Percentiles rank a stretch among this genome's conserved stretches.
Evolutionary conservation across 2,329 filamentous ascomycete species (phyloP).

Genomic region (Paraconiothyrium sp.): DNA sequence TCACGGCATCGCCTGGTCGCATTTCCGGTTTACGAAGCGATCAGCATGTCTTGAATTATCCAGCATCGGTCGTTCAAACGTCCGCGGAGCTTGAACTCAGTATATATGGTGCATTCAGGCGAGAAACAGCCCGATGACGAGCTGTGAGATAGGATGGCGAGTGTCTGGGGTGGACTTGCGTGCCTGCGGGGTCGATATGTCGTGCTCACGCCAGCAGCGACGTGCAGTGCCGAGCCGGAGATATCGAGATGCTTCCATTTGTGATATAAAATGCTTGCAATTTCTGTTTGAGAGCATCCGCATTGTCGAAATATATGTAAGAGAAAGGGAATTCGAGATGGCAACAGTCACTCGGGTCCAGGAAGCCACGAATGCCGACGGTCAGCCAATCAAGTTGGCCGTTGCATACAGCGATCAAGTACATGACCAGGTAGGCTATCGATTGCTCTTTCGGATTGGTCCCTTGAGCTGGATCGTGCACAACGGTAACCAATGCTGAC

Average conservation of each 20-base stretch:
- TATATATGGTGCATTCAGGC: neutral
- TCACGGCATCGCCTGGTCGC: neutral
- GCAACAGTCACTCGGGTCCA: constrained; percentile 26
- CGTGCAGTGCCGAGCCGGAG: constrained; percentile 5
- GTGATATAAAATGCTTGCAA: neutral
- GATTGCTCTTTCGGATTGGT: neutral
- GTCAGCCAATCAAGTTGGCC: constrained; percentile 31
- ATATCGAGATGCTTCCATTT: neutral
- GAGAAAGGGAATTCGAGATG: constrained; percentile 10
- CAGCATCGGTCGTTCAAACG: neutral
- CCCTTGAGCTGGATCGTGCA: neutral
- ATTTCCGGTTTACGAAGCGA: neutral
- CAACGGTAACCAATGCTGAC: neutral
- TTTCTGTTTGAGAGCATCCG: neutral
- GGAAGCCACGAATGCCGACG: constrained; percentile 31
- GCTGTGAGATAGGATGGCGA: constrained; percentile 15
- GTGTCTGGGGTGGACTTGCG: constrained; percentile 29
- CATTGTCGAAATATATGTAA: neutral
- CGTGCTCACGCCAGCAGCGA: constrained; percentile 26
- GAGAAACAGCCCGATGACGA: neutral
- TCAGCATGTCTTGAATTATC: neutral
- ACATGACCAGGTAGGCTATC: constrained; percentile 26
- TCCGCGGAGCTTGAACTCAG: neutral
- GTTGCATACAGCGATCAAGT: constrained; percentile 35
- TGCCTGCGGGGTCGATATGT: constrained; percentile 38